Percentiles rank a stretch among this genome's conserved stretches.
Conservation (phyloP, 2,329 filamentous ascomycete species). For the Eutypella sp. region DNA sequence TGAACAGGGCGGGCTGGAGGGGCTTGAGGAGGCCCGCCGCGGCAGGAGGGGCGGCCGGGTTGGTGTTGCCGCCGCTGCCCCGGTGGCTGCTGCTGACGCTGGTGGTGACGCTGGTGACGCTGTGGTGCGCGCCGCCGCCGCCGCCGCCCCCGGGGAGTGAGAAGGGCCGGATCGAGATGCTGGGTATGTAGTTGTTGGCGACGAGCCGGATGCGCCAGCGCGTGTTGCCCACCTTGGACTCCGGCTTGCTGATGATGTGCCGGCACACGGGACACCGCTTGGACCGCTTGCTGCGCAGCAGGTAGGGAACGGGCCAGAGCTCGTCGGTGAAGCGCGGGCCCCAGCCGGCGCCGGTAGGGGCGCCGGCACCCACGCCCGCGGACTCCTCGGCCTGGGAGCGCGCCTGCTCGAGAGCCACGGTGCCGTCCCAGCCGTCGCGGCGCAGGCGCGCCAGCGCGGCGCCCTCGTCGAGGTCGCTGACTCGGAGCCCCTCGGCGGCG, state of each 20-base stretch:
- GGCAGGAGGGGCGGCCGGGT: not conserved
- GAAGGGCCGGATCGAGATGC: slow-evolving; percentile 74
- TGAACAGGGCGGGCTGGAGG: slow-evolving; percentile 64
- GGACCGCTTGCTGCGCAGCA: slow-evolving; percentile 85
- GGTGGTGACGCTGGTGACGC: slow-evolving; percentile 30
- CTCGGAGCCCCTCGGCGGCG: slow-evolving; percentile 65
- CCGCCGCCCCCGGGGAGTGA: slow-evolving; percentile 12
- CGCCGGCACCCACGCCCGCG: too few species aligned
- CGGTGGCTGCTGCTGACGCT: slow-evolving; percentile 15
- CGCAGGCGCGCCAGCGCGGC: slow-evolving; percentile 56
- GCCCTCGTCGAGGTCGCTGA: slow-evolving; percentile 58
- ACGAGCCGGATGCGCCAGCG: slow-evolving; percentile 91
- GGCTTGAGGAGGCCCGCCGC: slow-evolving; percentile 45
- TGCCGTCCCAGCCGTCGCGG: slow-evolving; percentile 58
- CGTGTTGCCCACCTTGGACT: slow-evolving; percentile 81
- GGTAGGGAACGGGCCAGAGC: slow-evolving; percentile 74
- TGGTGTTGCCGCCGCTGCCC: slow-evolving; percentile 22
- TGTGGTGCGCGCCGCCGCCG: slow-evolving; percentile 1
- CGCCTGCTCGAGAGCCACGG: slow-evolving; percentile 46
- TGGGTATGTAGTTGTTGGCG: slow-evolving; percentile 82
- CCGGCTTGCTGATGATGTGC: slow-evolving; percentile 92
- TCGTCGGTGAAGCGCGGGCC: slow-evolving; percentile 63
- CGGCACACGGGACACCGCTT: slow-evolving; percentile 91
- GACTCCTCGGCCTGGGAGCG: slow-evolving; percentile 41
- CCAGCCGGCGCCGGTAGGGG: too few species aligned